Percentiles rank a stretch among this genome's conserved stretches.
Conservation (phyloP, 768 basidiomycete genomes). For the Kondoa subrosea region DNA sequence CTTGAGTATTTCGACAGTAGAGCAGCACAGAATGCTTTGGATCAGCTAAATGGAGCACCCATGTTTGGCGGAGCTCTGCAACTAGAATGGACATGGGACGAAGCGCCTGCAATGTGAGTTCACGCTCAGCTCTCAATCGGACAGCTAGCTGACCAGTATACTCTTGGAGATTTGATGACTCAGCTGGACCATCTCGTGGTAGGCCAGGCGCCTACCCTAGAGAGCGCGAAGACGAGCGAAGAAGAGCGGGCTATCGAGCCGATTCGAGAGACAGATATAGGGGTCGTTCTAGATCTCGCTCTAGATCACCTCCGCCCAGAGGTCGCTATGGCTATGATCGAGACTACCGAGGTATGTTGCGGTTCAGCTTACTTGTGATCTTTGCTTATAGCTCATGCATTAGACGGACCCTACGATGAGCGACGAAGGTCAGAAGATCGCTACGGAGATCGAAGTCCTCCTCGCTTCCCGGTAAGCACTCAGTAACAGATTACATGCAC, state of each 20-base stretch:
- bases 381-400: background rate
- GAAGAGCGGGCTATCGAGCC: constrained; percentile 9
- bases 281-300: background rate
- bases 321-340: constrained; percentile 18
- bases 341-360: constrained; percentile 9
- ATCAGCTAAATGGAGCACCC: constrained; percentile 59
- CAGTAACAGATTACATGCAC: background rate
- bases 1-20: constrained; percentile 88
- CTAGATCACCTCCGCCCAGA: constrained; percentile 19
- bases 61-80: constrained; percentile 76
- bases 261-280: constrained; percentile 13
- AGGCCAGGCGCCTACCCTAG: constrained; percentile 28
- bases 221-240: background rate
- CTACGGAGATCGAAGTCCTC: constrained; percentile 2
- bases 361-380: background rate
- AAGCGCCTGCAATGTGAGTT: constrained; percentile 5
- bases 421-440: background rate
- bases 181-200: too few relatives aligned
- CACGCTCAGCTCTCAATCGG: background rate
- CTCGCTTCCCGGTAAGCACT: background rate
- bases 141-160: constrained; percentile 31
- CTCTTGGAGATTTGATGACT: constrained; percentile 14
- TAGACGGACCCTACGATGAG: background rate
- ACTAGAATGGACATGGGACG: constrained; percentile 69
- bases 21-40: constrained; percentile 63